Percentiles rank a stretch among this genome's conserved stretches.
Evolutionary conservation across 768 basidiomycete genomes (phyloP).

Genomic region (Nevesoporus exiguus): DNA sequence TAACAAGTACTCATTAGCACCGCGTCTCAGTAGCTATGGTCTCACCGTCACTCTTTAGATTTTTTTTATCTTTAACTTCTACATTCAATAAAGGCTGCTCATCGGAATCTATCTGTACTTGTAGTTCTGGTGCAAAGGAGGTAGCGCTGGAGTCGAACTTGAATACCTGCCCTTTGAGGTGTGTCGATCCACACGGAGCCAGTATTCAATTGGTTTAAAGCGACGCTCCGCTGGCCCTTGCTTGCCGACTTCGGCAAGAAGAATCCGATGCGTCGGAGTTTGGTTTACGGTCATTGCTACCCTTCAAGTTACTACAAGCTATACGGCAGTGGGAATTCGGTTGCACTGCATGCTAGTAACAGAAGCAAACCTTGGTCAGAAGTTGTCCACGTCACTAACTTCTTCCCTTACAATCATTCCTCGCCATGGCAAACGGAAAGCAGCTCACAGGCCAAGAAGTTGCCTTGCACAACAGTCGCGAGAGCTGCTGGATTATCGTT

Average conservation of each 20-base stretch:
- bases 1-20: constrained; percentile 21
- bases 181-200: constrained; percentile 1
- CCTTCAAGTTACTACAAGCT: not conserved
- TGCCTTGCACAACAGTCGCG: constrained; percentile 51
- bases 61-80: constrained; percentile 21
- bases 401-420: not conserved
- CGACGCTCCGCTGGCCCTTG: not conserved
- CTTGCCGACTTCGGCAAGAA: not conserved
- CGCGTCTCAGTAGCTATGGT: constrained; percentile 10
- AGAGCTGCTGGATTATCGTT: constrained; percentile 82
- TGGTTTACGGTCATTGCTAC: not conserved
- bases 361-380: not conserved
- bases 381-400: not conserved
- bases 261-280: constrained; percentile 5
- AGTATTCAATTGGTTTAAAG: not conserved
- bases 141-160: not conserved
- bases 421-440: constrained; percentile 14
- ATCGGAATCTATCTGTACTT: constrained; percentile 3
- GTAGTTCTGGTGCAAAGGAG: not conserved
- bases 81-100: constrained; percentile 14
- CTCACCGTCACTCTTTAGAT: constrained; percentile 26
- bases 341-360: not conserved
- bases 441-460: constrained; percentile 47
- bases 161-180: constrained; percentile 7
- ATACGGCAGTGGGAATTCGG: constrained; percentile 2